Conservation (phyloP, 176 grass and related monocot species). For the Oryza brachyantha region DNA sequence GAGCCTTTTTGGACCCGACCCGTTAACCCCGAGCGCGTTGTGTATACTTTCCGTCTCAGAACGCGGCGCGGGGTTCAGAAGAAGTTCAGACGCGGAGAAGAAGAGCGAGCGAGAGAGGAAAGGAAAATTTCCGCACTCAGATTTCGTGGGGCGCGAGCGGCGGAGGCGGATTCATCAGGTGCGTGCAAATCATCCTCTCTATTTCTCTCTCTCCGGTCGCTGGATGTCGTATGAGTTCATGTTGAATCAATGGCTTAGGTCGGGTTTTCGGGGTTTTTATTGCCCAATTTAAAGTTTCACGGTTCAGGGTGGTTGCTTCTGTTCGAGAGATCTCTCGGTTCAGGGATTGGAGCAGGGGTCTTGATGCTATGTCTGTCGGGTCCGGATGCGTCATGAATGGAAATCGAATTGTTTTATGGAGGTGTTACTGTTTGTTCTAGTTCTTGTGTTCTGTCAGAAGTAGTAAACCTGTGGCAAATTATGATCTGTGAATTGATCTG, state of each 20-base stretch:
- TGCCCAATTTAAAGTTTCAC: neutral
- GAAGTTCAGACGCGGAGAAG: neutral
- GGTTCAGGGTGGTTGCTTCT: neutral
- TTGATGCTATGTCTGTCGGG: neutral
- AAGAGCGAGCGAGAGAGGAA: no score
- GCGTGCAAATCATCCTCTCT: neutral
- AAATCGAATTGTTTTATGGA: neutral
- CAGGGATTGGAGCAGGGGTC: neutral
- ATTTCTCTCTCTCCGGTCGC: neutral
- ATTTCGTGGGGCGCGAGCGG: neutral
- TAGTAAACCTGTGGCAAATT: neutral
- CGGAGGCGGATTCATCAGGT: slow-evolving; percentile 18
- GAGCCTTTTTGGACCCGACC: neutral
- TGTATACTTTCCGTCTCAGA: no score
- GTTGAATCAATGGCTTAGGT: neutral
- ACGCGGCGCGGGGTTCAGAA: no score
- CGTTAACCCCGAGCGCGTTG: neutral
- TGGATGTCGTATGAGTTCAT: neutral
- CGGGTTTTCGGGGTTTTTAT: neutral
- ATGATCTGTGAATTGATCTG: neutral
- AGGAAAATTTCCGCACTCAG: neutral
- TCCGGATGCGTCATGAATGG: neutral
- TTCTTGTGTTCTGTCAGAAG: neutral
- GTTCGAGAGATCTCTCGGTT: neutral
- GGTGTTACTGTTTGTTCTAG: neutral